Conservation (phyloP, 768 basidiomycete species). For the Lactifluus volemus region DNA sequence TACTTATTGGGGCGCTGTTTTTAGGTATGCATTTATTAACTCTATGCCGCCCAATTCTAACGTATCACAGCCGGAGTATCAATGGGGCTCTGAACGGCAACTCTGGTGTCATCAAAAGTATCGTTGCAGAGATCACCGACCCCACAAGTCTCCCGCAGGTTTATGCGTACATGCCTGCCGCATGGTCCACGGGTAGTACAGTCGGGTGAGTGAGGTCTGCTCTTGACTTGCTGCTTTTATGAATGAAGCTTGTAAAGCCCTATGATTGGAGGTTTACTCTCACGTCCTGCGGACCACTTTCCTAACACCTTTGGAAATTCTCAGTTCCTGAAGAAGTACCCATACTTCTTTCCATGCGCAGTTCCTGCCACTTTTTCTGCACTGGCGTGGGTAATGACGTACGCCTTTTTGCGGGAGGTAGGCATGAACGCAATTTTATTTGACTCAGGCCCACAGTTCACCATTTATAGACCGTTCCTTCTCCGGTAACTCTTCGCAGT, state of each 20-base stretch:
- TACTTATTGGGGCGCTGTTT: constrained; percentile 29
- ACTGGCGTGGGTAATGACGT: constrained; percentile 44
- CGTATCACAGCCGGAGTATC: constrained; percentile 38
- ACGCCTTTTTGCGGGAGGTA: constrained; percentile 19
- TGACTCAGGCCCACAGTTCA: constrained; percentile 22
- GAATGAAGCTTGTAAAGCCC: constrained; percentile 32
- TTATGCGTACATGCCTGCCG: constrained; percentile 56
- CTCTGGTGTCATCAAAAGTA: constrained; percentile 64
- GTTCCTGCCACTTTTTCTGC: constrained; percentile 30
- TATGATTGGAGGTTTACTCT: constrained; percentile 55
- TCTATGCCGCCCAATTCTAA: constrained; percentile 20
- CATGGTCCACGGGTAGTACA: constrained; percentile 38
- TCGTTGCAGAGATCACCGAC: constrained; percentile 68
- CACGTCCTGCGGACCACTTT: constrained; percentile 60
- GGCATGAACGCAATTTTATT: no score
- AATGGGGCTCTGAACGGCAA: constrained; percentile 71
- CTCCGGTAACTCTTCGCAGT: constrained; percentile 7
- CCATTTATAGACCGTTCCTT: constrained; percentile 13
- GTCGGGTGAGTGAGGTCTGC: constrained; percentile 36
- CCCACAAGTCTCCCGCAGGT: constrained; percentile 58
- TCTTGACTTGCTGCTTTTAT: background rate
- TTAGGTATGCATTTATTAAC: no score
- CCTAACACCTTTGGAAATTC: constrained; percentile 49
- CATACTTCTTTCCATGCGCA: constrained; percentile 62
- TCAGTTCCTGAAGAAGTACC: constrained; percentile 54